Base-by-base conservation (phyloP, 129 eudicot genomes). In the Flaveria trinervia region DNA sequence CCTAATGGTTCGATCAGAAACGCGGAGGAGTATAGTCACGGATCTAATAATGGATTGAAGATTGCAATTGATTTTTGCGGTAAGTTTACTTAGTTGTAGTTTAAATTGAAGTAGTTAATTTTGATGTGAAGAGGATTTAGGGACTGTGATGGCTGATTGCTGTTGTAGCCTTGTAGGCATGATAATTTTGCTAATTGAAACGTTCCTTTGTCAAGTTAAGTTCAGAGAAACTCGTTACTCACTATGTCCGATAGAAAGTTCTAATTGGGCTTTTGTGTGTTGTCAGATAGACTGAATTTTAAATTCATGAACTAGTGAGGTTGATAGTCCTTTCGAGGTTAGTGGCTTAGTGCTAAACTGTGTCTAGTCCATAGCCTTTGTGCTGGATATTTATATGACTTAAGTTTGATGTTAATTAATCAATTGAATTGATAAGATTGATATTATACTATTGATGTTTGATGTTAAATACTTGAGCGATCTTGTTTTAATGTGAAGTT, bases 1-100 rank as follows among this genome's bases (percentile, higher is more conserved):
- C 89, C 99, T 23, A 94, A 94, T 70, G 99, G 96, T 75, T 91
- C 97, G 39, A 91, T 94, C 59, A 83, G 97, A 71, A 86, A 71
- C 20, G 97, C 88, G 77, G 93, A 87, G 76, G 98, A 91, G 85
- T 84, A n/a, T 81, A 68, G 85, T 78, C 97, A 91, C 48, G 93
- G 92, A 11, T 84, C 96, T 25, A 93, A 93, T 67, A 93, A 78
- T 57, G 98, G 98, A 70, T 79, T 91, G 69, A 93, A 87, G 80
- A 87, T 84, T 62, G 98, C 98, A 33, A 62, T 93, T 49, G 89
- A 94, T 65, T 89, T 89, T 61, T 94, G 97, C 45, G 97, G 98
- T 90, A 72, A 57, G 14, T 64, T 50, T 55, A 6, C 30, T 49
- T n/a, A n/a, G 46, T 57, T 55, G 43, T n/a, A 15, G 54, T 65